Evolutionary conservation across 78 protist species (phyloP).

Genomic region (Dictyostelium brefeldianum): DNA sequence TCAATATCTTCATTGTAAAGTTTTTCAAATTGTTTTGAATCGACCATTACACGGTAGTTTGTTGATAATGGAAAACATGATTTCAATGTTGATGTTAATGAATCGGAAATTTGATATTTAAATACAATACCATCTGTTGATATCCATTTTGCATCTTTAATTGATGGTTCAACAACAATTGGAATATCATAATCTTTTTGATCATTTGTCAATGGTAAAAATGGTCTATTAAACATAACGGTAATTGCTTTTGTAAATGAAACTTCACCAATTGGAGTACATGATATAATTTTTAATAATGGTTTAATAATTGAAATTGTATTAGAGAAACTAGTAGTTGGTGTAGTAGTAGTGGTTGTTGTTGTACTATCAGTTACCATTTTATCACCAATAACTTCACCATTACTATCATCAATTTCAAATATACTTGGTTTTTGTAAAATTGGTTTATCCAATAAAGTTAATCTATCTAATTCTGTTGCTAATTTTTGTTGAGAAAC

Average conservation of each 20-base stretch:
- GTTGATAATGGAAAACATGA: conserved; percentile 13
- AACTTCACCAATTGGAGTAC: conserved; percentile 29
- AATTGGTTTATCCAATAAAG: neutral
- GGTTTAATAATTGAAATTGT: neutral
- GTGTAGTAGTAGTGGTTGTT: neutral
- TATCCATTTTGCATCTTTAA: conserved; percentile 2
- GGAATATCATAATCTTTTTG: neutral
- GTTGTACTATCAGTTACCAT: neutral
- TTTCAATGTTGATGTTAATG: neutral
- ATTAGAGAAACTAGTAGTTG: neutral
- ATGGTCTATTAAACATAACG: conserved; percentile 42
- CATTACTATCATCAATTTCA: no score
- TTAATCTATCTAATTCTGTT: neutral
- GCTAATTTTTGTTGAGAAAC: neutral
- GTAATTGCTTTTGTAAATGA: neutral
- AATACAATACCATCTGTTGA: conserved; percentile 35
- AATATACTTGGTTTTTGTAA: no score
- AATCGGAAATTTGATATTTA: neutral
- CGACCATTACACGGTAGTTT: neutral
- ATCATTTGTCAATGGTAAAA: neutral
- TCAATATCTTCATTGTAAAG: neutral
- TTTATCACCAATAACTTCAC: neutral
- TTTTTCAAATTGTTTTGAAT: neutral
- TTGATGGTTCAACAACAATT: conserved; percentile 22
- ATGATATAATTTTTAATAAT: neutral